Conservation (phyloP, 1,284 basidiomycete genomes). For the Sparassis latifolia region DNA sequence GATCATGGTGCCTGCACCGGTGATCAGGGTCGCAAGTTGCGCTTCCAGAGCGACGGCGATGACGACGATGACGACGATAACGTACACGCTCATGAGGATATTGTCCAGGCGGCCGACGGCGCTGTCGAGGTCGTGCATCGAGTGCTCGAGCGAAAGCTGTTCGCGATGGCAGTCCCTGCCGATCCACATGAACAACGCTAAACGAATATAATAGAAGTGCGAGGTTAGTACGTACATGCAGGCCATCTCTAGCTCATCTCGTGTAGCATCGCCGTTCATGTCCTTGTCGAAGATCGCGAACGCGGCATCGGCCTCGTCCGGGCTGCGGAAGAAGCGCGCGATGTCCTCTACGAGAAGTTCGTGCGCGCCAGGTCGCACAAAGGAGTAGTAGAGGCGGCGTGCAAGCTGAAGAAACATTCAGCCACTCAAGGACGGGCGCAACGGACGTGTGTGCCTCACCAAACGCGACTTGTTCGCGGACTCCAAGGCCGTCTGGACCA, state of each 20-base stretch:
- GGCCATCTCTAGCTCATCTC: constrained; percentile 75
- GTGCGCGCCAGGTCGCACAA: constrained; percentile 57
- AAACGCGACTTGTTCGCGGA: constrained; percentile 81
- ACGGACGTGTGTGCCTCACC: constrained; percentile 31
- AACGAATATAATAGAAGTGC: no score
- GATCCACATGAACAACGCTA: not conserved
- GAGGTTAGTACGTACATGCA: constrained; percentile 42
- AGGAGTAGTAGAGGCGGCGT: constrained; percentile 84
- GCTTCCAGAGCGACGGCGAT: constrained; percentile 71
- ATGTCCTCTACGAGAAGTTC: constrained; percentile 69
- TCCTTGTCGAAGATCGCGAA: constrained; percentile 85
- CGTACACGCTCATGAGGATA: constrained; percentile 63
- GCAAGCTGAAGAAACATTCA: constrained; percentile 47
- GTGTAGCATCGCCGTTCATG: constrained; percentile 69
- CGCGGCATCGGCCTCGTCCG: constrained; percentile 57
- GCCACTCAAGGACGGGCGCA: not conserved
- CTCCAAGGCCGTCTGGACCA: constrained; percentile 74
- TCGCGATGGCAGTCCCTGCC: constrained; percentile 77
- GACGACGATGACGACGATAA: constrained; percentile 66
- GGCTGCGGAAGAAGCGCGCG: constrained; percentile 61
- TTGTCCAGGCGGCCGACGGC: constrained; percentile 79
- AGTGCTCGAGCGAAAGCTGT: constrained; percentile 77
- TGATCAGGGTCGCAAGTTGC: constrained; percentile 66
- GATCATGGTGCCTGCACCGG: constrained; percentile 76
- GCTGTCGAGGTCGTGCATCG: constrained; percentile 88